phyloP scores from a whole-genome alignment of 805 yeast genomes.

The Pichia californica region DNA sequence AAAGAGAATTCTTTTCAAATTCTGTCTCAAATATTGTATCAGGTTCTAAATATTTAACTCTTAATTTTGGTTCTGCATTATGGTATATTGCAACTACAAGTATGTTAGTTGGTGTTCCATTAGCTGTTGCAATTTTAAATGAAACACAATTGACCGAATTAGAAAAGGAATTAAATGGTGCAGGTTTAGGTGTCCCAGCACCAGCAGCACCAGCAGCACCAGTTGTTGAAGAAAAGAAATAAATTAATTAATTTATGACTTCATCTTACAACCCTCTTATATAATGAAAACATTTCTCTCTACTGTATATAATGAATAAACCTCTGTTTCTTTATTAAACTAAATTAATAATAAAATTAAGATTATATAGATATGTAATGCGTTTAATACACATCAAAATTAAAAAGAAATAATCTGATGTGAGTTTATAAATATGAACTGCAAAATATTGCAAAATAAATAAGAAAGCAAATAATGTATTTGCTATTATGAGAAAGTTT shows the following conservation, averaged over 20 bases:
- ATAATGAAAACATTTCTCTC: neutral
- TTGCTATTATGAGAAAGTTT: slow-evolving; percentile 3
- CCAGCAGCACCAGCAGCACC: slow-evolving; percentile 11
- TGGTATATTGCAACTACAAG: slow-evolving; percentile 86
- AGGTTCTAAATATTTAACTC: slow-evolving; percentile 40
- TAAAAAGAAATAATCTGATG: no score
- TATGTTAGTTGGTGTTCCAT: slow-evolving; percentile 85
- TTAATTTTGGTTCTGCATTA: slow-evolving; percentile 65
- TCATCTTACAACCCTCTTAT: neutral
- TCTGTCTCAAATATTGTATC: slow-evolving; percentile 29
- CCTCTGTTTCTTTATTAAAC: neutral
- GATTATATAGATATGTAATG: no score
- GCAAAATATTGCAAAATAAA: no score
- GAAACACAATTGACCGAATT: slow-evolving; percentile 92
- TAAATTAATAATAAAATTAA: no score
- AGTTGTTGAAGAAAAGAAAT: slow-evolving; percentile 13
- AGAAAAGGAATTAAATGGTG: slow-evolving; percentile 70
- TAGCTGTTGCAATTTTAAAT: slow-evolving; percentile 79
- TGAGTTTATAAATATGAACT: no score
- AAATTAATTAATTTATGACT: neutral
- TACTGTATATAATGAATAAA: slow-evolving; percentile 7
- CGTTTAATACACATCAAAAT: no score
- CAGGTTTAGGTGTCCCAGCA: slow-evolving; percentile 12
- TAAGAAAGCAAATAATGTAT: no score
- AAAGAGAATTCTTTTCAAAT: slow-evolving; percentile 46